These are phyloP conservation scores for Cercospora nicotianae DNA, from an alignment of 2,329 filamentous ascomycete genomes.

Conservation along the genomic window DNA sequence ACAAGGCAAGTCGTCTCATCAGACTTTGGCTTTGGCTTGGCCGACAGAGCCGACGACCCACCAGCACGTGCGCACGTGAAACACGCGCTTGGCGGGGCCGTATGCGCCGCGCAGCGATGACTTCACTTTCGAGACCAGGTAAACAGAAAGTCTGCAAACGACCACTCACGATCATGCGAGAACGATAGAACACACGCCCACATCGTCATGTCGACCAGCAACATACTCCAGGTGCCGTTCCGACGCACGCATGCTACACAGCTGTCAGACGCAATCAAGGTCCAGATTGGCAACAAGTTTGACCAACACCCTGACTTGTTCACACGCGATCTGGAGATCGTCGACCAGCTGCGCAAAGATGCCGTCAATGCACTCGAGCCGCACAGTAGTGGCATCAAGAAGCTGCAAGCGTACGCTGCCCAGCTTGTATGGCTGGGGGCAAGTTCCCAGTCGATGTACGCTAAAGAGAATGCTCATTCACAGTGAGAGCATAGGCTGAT, in stretches of 20 bases:
- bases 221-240: constrained; percentile 80
- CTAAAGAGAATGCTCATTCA: constrained; percentile 18
- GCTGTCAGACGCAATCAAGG: constrained; percentile 78
- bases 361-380: constrained; percentile 88
- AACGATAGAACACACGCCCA: not conserved
- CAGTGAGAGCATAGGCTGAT: constrained; percentile 18
- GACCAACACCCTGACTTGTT: constrained; percentile 99
- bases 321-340: constrained; percentile 78
- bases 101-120: constrained; percentile 6
- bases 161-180: not conserved
- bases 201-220: constrained; percentile 41
- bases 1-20: no score
- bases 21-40: no score
- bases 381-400: constrained; percentile 80
- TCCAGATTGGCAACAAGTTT: constrained; percentile 98
- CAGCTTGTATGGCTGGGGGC: constrained; percentile 91
- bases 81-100: not conserved
- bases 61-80: not conserved
- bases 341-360: constrained; percentile 78
- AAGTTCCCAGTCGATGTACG: constrained; percentile 94
- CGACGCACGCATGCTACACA: constrained; percentile 78
- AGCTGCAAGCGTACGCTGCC: constrained; percentile 86
- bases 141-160: not conserved
- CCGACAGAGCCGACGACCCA: not conserved
- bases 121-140: not conserved